Evolutionary conservation across 1,284 basidiomycete species (phyloP), one percentile per base, ranked within the genome.

Genomic region (Trichosporon sp.): DNA sequence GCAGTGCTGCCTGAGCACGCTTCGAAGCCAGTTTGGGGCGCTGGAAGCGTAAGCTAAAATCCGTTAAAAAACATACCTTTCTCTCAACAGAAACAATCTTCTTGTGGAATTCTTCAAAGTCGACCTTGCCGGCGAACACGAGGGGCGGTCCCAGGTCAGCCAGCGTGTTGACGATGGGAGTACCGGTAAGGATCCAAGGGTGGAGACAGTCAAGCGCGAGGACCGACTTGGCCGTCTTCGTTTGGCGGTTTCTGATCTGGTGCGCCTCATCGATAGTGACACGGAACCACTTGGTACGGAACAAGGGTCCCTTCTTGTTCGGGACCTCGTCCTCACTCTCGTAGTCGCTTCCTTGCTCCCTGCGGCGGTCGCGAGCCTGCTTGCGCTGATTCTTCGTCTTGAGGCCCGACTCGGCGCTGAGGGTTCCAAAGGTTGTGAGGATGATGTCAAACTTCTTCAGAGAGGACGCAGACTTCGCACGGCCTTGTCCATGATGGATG

Each of bases 211-310:
- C 75, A 7, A 84, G 77, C 10, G 75, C 73, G 21, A 76, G 77
- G 19, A 78, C 74, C 0, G 80, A 76, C 69, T 79, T 77, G 7
- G 80, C 75, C 0, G 78, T 76, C 48, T 75, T 76, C 0, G 83
- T 85, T 1, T 68, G 69, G 51, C 74, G 76, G 71, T 85, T 85
- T 31, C 84, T 76, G 46, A 70, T 68, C 68, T 69, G 40, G 61
- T 80, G 84, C 0, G 84, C 84, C 71, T 86, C 85, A 71, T 86
- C 85, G 12, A 85, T 74, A 38, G 85, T 78, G 63, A 85, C 77
- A 16, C 85, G 76, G 73, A 80, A 85, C 79, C 80, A 85, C 8
- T 78, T 71, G 31, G 79, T 74, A 31, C 78, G 68, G 43, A 82
- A 78, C 2, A 84, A 69, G 3, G 81, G 79, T 1, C 81, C 83